Evolutionary conservation across 441 rosid species (phyloP), one percentile per base, ranked within the genome.

Genomic region (Syzygium syzygioides): DNA sequence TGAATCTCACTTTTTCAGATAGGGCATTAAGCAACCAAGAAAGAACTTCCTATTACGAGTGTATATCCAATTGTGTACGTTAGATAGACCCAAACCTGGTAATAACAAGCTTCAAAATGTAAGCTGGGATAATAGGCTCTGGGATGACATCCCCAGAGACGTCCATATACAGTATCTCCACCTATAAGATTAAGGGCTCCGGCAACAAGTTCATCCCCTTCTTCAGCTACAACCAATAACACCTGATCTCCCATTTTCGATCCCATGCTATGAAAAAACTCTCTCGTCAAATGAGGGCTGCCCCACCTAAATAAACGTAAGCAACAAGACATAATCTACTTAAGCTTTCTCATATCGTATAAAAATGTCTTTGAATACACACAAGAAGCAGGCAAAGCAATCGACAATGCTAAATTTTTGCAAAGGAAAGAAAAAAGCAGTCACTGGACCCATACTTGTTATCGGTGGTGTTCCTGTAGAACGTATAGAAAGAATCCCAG

Each of bases 111-210:
- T 93, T 97, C 99, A 89, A 97, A 97, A 89, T 97, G 99, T 91
- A 97, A 94, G 91, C 96, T 91, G 54, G 98, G 98, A 90, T 95
- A 97, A 90, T 97, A 95, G 62, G 94, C 95, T 76, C 89, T 92
- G 4, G 98, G 96, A 87, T 95, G 94, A 87, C 98, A 96, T 87
- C 99, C 99, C 99, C 99, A 98, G 45, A 96, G 91, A 19, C 99
- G 96, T 37, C 99, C 99, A 90, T 93, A 98, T 41, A 98, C 86
- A 79, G 98, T 90, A 90, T 96, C 99, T 90, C 99, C 99, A 18
- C 99, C 99, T 30, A 98, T 96, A 87, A 98, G 94, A 94, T 98
- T 96, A 90, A 98, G 92, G 55, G 99, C 99, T 93, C 99, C 99
- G 0, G 99, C 99, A 68, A 98, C 98, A 88, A 94, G 92, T 93